Base-by-base conservation (phyloP, 2,329 filamentous ascomycete species). In the Fusarium sp. region DNA sequence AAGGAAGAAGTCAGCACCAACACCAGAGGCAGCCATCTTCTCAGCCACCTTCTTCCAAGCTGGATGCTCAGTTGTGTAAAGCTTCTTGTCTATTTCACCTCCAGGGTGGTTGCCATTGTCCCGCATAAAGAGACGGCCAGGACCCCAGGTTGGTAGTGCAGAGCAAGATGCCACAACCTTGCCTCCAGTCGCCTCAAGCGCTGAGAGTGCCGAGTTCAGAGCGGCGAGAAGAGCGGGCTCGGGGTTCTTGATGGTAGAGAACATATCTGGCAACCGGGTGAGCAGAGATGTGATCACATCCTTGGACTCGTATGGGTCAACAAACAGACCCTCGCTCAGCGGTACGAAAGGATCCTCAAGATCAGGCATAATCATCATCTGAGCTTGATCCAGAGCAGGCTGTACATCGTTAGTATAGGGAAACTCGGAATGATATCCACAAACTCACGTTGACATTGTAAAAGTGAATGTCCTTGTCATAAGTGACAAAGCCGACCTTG, bases 361-460 rank as follows among this genome's bases (percentile, higher is more conserved):
- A 76, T 99, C 96, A 5, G 96, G 92, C 93, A 99, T 97, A 50
- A 99, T 94, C 84, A 99, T 89, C 93, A 99, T 97, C 76, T 99
- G 96, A 11, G 96, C 93, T 80, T 94, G 90, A 56, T 96, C 91
- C 41, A 97, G 83, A 40, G 86, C 86, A 37, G 93, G 80, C 90
- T 93, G 61, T 49, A 8, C 19, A 11, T n/a, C 19, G 48, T 77
- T 58, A 70, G 71, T 44, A 64, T 62, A 24, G 32, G 7, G 17
- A 15, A 5, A 19, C 40, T 9, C 33, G 17, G 2, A 20, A 43
- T 28, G 1, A 20, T 39, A 19, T 26, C 11, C 15, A 17, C 11
- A 51, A 33, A 86, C 90, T 82, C 83, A 92, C 89, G 75, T 90
- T 93, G 73, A 97, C 89, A 75, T 98, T 98, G 83, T 98, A 99